Percentiles rank a stretch among this genome's conserved stretches.
Conservation (phyloP, 169 alveolate species). For the Neospora caninum region DNA sequence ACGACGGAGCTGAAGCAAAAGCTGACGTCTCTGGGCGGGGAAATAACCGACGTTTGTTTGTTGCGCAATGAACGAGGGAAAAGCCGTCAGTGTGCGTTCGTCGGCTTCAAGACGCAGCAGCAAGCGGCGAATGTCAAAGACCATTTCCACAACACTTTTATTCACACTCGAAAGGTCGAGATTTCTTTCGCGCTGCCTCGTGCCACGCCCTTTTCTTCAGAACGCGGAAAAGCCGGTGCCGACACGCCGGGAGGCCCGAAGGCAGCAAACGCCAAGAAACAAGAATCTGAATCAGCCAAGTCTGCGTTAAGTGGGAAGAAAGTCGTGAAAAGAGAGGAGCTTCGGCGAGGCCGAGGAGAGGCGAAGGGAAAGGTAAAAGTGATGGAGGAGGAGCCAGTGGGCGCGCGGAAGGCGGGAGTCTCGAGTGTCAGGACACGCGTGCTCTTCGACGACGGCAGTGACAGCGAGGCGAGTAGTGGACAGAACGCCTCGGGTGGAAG, state of each 20-base stretch:
- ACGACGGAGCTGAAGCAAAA: slow-evolving; percentile 78
- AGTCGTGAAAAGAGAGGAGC: not conserved
- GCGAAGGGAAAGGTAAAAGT: not conserved
- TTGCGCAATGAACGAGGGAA: slow-evolving; percentile 26
- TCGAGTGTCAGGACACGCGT: not conserved
- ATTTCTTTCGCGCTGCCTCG: slow-evolving; percentile 81
- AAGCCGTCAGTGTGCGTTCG: slow-evolving; percentile 80
- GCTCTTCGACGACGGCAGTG: slow-evolving; percentile 31
- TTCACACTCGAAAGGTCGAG: slow-evolving; percentile 76
- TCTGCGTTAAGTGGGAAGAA: not conserved
- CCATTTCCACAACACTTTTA: slow-evolving; percentile 74
- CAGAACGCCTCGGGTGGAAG: not conserved
- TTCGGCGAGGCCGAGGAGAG: not conserved
- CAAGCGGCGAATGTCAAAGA: slow-evolving; percentile 75
- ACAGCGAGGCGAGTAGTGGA: not conserved
- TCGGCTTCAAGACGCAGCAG: slow-evolving; percentile 76
- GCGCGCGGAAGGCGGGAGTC: slow-evolving; percentile 28
- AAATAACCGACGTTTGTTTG: slow-evolving; percentile 30
- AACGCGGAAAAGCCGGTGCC: not conserved
- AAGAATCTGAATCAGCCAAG: no score
- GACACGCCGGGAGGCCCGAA: not conserved
- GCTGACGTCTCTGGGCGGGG: slow-evolving; percentile 52
- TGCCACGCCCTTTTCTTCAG: slow-evolving; percentile 59
- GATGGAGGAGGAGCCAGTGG: not conserved
- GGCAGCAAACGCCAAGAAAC: not conserved